Conservation (phyloP, 1,139 yeast species). For the Blastobotrys malaysiensis region DNA sequence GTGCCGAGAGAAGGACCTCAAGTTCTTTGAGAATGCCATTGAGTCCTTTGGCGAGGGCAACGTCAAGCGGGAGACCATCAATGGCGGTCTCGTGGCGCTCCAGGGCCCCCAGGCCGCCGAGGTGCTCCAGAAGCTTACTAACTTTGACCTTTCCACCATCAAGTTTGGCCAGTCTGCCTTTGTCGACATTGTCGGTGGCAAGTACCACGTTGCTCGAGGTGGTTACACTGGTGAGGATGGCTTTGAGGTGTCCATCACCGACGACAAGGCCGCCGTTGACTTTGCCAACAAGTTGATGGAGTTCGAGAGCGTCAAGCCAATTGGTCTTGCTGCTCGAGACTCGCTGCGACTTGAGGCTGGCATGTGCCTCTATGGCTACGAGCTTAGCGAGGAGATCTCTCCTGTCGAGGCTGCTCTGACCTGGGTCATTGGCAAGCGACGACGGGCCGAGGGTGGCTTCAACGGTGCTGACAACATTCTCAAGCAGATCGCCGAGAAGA, state of each 20-base stretch:
- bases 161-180: conserved; percentile 70
- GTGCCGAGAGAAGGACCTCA: conserved; percentile 73
- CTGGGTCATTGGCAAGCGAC: conserved; percentile 82
- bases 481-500: conserved; percentile 63
- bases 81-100: conserved; percentile 76
- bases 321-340: conserved; percentile 96
- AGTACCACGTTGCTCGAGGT: conserved; percentile 76
- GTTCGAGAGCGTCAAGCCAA: conserved; percentile 62
- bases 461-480: conserved; percentile 73
- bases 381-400: conserved; percentile 69
- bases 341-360: conserved; percentile 95
- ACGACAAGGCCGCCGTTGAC: conserved; percentile 48
- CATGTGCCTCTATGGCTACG: conserved; percentile 95
- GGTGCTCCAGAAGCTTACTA: conserved; percentile 60
- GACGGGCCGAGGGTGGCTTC: conserved; percentile 60
- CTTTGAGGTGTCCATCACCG: conserved; percentile 81
- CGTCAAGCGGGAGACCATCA: conserved; percentile 58
- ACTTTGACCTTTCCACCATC: conserved; percentile 51
- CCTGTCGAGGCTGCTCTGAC: conserved; percentile 86
- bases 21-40: conserved; percentile 54
- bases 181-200: conserved; percentile 43
- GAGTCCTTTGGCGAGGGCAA: conserved; percentile 34
- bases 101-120: conserved; percentile 85
- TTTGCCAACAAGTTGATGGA: conserved; percentile 60
- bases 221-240: conserved; percentile 99